Conservation (phyloP, 2,329 filamentous ascomycete species). For the Stagonosporopsis rhizophila region DNA sequence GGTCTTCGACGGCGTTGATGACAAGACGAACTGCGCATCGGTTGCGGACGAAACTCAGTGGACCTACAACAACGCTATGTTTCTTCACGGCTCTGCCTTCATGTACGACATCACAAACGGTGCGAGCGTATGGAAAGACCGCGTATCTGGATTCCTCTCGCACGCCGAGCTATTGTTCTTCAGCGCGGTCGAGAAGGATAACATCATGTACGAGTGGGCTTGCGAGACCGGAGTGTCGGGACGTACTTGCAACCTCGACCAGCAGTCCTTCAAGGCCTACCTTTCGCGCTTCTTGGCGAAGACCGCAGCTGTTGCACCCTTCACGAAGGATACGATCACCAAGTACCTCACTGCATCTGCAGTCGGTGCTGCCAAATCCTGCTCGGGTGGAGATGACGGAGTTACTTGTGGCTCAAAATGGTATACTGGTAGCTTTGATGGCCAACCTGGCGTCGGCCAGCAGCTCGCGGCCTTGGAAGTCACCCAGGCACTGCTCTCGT, state of each 20-base stretch:
- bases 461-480: slow-evolving; percentile 56
- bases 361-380: slow-evolving; percentile 52
- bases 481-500: slow-evolving; percentile 52
- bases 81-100: slow-evolving; percentile 62
- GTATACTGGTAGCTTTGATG: slow-evolving; percentile 54
- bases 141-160: slow-evolving; percentile 67
- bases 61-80: slow-evolving; percentile 65
- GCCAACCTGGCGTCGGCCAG: slow-evolving; percentile 52
- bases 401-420: slow-evolving; percentile 55
- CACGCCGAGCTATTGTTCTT: slow-evolving; percentile 59
- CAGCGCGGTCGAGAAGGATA: slow-evolving; percentile 57
- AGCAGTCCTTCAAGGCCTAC: slow-evolving; percentile 79
- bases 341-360: slow-evolving; percentile 52
- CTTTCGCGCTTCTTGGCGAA: slow-evolving; percentile 68
- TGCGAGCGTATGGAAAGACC: slow-evolving; percentile 61
- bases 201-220: slow-evolving; percentile 69
- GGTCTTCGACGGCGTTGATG: slow-evolving; percentile 64
- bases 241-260: slow-evolving; percentile 70
- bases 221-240: slow-evolving; percentile 63
- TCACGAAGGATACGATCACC: slow-evolving; percentile 48
- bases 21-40: slow-evolving; percentile 58
- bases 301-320: slow-evolving; percentile 53
- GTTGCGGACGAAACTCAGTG: slow-evolving; percentile 61
- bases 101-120: slow-evolving; percentile 62
- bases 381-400: slow-evolving; percentile 51